Conservation (phyloP, 331 rosid genomes). For the Acacia concinna region DNA sequence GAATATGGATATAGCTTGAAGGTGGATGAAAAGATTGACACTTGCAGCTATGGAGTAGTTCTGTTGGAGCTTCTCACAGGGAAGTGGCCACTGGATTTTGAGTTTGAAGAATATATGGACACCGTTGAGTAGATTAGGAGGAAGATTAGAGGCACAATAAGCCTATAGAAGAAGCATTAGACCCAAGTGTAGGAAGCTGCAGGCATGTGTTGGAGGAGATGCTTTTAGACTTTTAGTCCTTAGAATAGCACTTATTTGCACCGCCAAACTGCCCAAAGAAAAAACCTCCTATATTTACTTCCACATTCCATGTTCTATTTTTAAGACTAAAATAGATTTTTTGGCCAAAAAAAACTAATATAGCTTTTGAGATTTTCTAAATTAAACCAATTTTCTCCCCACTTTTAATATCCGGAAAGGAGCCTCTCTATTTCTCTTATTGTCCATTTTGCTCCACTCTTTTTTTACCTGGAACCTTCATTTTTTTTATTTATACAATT, state of each 20-base stretch:
- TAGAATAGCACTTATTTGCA: slow-evolving; percentile 84
- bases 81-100: slow-evolving; percentile 67
- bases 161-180: slow-evolving; percentile 74
- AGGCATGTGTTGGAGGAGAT: slow-evolving; percentile 84
- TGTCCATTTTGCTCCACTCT: too few relatives aligned
- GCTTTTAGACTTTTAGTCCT: slow-evolving; percentile 90
- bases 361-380: too few relatives aligned
- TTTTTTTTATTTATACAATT: too few relatives aligned
- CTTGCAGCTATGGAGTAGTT: slow-evolving; percentile 90
- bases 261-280: slow-evolving; percentile 82
- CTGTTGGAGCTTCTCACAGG: slow-evolving; percentile 87
- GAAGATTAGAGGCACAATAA: slow-evolving; percentile 63
- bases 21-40: slow-evolving; percentile 92
- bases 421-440: too few relatives aligned
- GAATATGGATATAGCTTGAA: slow-evolving; percentile 91
- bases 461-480: too few relatives aligned
- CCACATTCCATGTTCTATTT: too few relatives aligned
- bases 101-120: slow-evolving; percentile 78
- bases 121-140: slow-evolving; percentile 81
- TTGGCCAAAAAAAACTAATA: too few relatives aligned
- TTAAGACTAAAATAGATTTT: too few relatives aligned
- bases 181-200: slow-evolving; percentile 73
- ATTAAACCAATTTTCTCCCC: too few relatives aligned
- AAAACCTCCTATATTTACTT: too few relatives aligned
- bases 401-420: too few relatives aligned